Percentiles rank a stretch among this genome's conserved stretches.
Conservation (phyloP, 228 moss, liverwort and hornwort genomes). For the Sphagnum fallax region DNA sequence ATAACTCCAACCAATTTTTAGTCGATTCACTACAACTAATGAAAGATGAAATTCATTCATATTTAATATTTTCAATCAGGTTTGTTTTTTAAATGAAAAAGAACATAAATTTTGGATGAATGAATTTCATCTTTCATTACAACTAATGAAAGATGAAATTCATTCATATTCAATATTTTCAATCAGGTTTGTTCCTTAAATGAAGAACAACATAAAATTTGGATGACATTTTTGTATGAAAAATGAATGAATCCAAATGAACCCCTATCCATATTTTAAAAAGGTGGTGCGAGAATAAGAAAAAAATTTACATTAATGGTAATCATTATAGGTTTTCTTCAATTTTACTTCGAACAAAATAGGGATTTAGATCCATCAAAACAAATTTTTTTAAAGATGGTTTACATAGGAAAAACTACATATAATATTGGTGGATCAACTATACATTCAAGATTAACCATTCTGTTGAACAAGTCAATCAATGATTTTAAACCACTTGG, state of each 20-base stretch:
- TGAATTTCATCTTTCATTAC: no score
- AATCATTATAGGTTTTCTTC: background rate
- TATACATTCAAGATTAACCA: background rate
- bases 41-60: no score
- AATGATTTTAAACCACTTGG: background rate
- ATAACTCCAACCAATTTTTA: no score
- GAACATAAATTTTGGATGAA: no score
- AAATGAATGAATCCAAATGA: background rate
- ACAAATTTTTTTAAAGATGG: background rate
- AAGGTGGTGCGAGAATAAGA: fast-evolving
- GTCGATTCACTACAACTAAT: no score
- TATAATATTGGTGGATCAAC: background rate
- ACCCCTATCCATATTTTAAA: background rate
- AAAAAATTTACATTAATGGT: background rate
- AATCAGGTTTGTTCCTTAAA: no score
- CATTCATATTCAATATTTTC: no score
- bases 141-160: no score
- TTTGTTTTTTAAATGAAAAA: no score
- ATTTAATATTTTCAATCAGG: no score
- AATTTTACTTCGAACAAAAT: background rate
- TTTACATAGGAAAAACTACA: background rate
- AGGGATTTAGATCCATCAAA: background rate
- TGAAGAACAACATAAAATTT: no score
- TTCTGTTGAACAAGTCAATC: background rate
- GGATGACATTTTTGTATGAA: background rate